Percentiles rank a stretch among this genome's conserved stretches.
Conservation (phyloP, 2,329 filamentous ascomycete species). For the Trichoderma pleuroti region DNA sequence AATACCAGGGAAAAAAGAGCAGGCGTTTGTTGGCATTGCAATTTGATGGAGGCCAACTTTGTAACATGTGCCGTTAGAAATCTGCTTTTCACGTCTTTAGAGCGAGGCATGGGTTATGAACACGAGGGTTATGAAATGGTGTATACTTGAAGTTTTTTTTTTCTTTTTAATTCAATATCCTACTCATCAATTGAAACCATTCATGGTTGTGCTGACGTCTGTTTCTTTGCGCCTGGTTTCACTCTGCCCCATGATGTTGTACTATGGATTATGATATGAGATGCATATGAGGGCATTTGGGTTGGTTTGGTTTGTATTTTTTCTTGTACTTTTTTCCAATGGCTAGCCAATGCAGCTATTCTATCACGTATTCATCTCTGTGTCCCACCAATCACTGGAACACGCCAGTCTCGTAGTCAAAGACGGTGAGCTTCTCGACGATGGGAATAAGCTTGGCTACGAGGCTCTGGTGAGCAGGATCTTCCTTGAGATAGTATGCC, state of each 20-base stretch:
- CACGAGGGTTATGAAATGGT: neutral
- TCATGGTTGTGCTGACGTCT: neutral
- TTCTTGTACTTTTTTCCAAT: neutral
- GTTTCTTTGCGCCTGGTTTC: neutral
- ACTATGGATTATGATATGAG: neutral
- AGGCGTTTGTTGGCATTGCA: conserved; percentile 4
- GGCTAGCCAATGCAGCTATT: neutral
- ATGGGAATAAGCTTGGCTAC: neutral
- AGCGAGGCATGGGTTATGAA: neutral
- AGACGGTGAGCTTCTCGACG: neutral
- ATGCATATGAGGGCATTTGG: neutral
- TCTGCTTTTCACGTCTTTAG: neutral
- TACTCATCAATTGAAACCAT: neutral
- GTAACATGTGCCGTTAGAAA: neutral
- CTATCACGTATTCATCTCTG: neutral
- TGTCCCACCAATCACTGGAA: neutral
- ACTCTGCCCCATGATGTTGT: neutral
- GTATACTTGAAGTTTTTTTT: neutral
- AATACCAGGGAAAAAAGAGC: neutral
- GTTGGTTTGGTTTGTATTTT: neutral
- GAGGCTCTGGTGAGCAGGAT: conserved; percentile 2
- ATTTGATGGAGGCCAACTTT: neutral
- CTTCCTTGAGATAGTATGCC: conserved; percentile 6
- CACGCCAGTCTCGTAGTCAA: neutral
- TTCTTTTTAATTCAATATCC: neutral